phyloP scores from a whole-genome alignment of 164 flowering plant species.

The Macadamia integrifolia region DNA sequence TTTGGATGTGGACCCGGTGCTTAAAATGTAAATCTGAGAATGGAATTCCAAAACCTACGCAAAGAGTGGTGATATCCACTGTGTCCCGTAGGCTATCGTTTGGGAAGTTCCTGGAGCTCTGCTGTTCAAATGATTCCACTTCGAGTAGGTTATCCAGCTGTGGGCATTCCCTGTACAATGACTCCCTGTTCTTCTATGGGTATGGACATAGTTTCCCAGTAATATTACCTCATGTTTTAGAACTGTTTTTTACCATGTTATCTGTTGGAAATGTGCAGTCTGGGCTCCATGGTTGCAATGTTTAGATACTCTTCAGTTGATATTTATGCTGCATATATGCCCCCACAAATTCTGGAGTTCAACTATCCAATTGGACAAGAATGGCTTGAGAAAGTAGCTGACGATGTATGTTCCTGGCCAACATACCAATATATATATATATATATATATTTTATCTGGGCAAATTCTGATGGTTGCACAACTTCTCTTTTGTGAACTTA shows the following conservation, averaged over 20 bases:
- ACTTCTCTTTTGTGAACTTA: neutral
- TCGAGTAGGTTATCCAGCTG: slow-evolving; percentile 42
- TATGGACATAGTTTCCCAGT: slow-evolving; percentile 22
- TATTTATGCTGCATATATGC: slow-evolving; percentile 54
- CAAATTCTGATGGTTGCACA: neutral
- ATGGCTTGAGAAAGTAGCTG: slow-evolving; percentile 49
- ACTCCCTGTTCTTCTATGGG: slow-evolving; percentile 88
- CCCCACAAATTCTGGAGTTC: slow-evolving; percentile 65
- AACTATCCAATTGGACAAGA: slow-evolving; percentile 35
- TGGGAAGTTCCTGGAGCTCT: slow-evolving; percentile 90
- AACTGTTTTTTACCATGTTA: neutral
- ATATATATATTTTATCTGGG: neutral
- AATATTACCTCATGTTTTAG: neutral
- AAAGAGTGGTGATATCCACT: slow-evolving; percentile 67
- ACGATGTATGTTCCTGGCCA: slow-evolving; percentile 38
- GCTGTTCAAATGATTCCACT: slow-evolving; percentile 48
- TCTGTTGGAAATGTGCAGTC: slow-evolving; percentile 37
- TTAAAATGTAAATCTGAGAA: slow-evolving; percentile 48
- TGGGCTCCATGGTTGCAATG: slow-evolving; percentile 78
- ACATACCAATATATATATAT: neutral
- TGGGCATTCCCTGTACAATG: slow-evolving; percentile 66
- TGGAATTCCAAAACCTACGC: slow-evolving; percentile 43
- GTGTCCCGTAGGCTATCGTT: slow-evolving; percentile 71
- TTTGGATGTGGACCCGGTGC: slow-evolving; percentile 99
- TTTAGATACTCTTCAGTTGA: slow-evolving; percentile 65